Conservation (phyloP, 169 alveolate species). For the Besnoitia besnoiti region DNA sequence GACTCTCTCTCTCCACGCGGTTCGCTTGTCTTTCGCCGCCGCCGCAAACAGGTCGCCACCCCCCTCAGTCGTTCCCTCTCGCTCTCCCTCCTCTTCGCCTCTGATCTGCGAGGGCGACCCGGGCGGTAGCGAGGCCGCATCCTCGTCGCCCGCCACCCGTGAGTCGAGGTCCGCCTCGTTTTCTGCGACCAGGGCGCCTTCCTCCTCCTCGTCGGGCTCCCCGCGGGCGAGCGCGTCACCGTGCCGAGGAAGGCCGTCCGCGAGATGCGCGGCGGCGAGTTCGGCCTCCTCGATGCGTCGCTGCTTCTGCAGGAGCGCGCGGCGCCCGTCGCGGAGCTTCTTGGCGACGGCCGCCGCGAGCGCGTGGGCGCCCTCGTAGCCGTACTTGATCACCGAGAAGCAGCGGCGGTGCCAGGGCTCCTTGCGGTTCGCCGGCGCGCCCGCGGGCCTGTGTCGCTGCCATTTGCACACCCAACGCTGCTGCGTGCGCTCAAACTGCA, state of each 20-base stretch:
- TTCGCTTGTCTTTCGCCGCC: neutral
- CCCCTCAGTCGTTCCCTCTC: neutral
- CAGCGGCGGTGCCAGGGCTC: constrained; percentile 65
- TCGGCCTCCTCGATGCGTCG: neutral
- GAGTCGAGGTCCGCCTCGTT: neutral
- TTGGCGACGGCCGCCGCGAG: constrained; percentile 69
- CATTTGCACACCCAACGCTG: constrained; percentile 71
- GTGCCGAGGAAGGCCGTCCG: neutral
- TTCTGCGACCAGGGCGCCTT: neutral
- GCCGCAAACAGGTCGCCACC: neutral
- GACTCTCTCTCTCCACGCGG: neutral
- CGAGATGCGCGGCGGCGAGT: neutral
- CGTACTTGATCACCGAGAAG: constrained; percentile 66
- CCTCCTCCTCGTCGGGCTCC: neutral
- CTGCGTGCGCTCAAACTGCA: constrained; percentile 66
- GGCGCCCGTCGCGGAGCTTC: constrained; percentile 63
- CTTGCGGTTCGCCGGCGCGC: neutral
- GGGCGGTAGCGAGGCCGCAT: no score
- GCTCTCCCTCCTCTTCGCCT: neutral
- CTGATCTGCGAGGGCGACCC: no score
- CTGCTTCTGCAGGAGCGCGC: constrained; percentile 10
- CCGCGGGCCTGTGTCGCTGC: constrained; percentile 51
- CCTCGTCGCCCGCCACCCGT: neutral
- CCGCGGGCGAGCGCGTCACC: neutral
- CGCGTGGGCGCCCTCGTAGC: constrained; percentile 65